These are phyloP conservation scores for Magnaporthiopsis rhizophila DNA, from an alignment of 2,329 filamentous ascomycete genomes.

Conservation along the genomic window DNA sequence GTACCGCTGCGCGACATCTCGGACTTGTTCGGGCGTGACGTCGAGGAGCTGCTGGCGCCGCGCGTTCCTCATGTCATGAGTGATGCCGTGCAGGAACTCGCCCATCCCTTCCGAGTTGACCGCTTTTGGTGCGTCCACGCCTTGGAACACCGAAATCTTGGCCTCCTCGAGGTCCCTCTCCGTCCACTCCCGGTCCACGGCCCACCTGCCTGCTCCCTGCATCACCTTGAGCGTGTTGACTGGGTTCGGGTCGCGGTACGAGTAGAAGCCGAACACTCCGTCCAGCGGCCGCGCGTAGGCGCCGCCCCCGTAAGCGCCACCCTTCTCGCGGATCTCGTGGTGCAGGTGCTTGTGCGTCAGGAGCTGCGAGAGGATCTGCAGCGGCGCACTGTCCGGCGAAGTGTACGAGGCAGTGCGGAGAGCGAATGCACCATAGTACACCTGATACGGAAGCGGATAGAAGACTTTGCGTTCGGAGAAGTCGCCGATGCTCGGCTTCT, in stretches of 20 bases:
- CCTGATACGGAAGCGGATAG: constrained; percentile 92
- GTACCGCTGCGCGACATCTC: constrained; percentile 72
- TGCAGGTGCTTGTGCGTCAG: constrained; percentile 95
- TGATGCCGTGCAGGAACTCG: constrained; percentile 76
- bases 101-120: constrained; percentile 85
- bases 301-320: constrained; percentile 89
- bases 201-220: constrained; percentile 74
- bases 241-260: constrained; percentile 93
- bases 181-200: constrained; percentile 71
- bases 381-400: constrained; percentile 63
- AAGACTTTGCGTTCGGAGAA: constrained; percentile 62
- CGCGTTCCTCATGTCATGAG: constrained; percentile 80
- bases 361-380: constrained; percentile 84
- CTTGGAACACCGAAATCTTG: constrained; percentile 90
- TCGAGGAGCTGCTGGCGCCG: constrained; percentile 80
- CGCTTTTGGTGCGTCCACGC: constrained; percentile 77
- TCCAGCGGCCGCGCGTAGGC: constrained; percentile 74
- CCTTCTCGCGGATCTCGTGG: constrained; percentile 95
- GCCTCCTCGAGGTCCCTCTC: constrained; percentile 87
- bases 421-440: constrained; percentile 84
- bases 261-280: constrained; percentile 89
- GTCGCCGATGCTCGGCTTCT: constrained; percentile 7
- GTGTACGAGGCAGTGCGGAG: constrained; percentile 80
- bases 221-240: constrained; percentile 82
- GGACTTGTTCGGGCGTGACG: constrained; percentile 73